Base-by-base conservation (phyloP, 1,139 yeast genomes). In the Yamadazyma diddensiae region DNA sequence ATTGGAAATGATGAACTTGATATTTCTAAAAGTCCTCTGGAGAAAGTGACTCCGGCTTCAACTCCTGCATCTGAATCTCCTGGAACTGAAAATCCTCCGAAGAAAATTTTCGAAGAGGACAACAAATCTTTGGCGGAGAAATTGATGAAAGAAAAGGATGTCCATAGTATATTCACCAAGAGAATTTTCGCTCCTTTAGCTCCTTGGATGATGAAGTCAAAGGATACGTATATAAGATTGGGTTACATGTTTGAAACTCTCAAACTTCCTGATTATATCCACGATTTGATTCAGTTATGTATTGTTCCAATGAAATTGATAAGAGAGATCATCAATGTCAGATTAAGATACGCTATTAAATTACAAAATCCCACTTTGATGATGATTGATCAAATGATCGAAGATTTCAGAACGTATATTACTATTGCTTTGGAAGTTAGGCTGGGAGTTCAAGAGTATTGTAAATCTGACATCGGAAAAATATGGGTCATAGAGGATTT, bases 341-440 rank as follows among this genome's bases (percentile, higher is more conserved):
- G 97, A 43, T 68, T 92, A 33, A 67, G 73, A 3, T 88, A 87
- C 52, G 95, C 97, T 3, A 72, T 75, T 55, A 82, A 83, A 47
- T 62, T 90, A 36, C 79, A 76, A 35, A 85, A 85, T 47, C 96
- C 96, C 1, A 88, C 97, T 0, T 77, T 88, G 77, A 84, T 88
- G 90, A 86, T 90, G 82, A 86, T 92, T 44, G 97, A 92, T 56
- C 97, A 90, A 59, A 84, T 87, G 77, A 76, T 92, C 43, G 92
- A 80, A 29, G 96, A 88, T 55, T 82, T 90, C 52, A 81, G 82
- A 43, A 72, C 82, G 1, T 87, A 87, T 52, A 75, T 90, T 33
- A 73, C 78, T 27, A 67, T 88, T 29, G 94, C 96, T 0, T 69
- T 86, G 15, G 85, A 79, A 41, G 78, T 88, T 28, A 82, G 87